Base-by-base conservation (phyloP, 1,139 yeast genomes). In the Candida tetrigidarum region DNA sequence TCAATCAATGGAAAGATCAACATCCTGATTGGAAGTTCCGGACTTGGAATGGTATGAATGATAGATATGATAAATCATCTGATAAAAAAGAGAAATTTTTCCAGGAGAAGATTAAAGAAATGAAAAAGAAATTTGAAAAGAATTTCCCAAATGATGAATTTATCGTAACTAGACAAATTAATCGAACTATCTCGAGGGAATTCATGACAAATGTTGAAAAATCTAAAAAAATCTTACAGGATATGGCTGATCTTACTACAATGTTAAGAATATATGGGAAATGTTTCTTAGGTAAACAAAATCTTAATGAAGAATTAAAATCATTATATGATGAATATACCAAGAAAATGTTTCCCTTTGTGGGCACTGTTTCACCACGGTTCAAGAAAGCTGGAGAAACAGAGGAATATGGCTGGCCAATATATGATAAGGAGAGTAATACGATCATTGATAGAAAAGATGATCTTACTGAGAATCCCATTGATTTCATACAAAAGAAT, bases 211-310 rank as follows among this genome's bases (percentile, higher is more conserved):
- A 49, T 9, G 50, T 67, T 6, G 30, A 39, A 7, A 50, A 49
- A 5, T 59, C 68, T 3, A 35, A 45, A 15, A 27, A 40, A 0
- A 53, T 59, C 1, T 68, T 66, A 26, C 63, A 60, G 22, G 49
- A 53, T 15, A 70, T 74, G 76, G 75, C 74, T 1, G 79, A 74
- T 51, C 52, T 66, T 2, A 54, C 60, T 20, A 59, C 71, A 0
- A 25, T 71, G 2, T 39, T 69, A 45, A 46, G 80, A 35, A 44
- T 70, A 2, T 74, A 59, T 46, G 72, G 72, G 3, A 63, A 67
- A 45, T 74, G 78, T 48, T 74, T 67, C 50, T 37, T 69, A 26
- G 49, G 54, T 5, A 45, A 49, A 34, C 39, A 41, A 5, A 41
- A 46, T 4, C 34, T 41, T 14, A 36, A 35, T 16, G 47, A 53